Conservation (phyloP, 1,284 basidiomycete species). For the Tylopilus sp. region DNA sequence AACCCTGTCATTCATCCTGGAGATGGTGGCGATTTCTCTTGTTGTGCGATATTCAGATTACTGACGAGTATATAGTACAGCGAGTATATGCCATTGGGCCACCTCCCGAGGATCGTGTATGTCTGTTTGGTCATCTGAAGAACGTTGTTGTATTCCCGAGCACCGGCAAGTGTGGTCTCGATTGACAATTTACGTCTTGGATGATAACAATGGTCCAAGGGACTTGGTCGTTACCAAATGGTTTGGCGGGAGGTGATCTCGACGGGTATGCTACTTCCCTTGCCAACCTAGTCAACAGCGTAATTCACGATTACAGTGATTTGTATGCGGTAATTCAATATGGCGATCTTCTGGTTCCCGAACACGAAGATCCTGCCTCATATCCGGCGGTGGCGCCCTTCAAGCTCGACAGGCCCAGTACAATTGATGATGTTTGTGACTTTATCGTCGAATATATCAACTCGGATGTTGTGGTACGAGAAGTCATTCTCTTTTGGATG, state of each 20-base stretch:
- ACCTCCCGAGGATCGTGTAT: slow-evolving; percentile 56
- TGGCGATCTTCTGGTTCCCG: slow-evolving; percentile 8
- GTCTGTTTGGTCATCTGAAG: slow-evolving; percentile 50
- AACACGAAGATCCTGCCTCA: slow-evolving; percentile 8
- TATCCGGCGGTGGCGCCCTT: slow-evolving; percentile 2
- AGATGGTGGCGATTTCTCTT: slow-evolving; percentile 47
- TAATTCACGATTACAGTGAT: neutral
- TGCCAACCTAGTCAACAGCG: neutral
- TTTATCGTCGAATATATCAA: slow-evolving; percentile 11
- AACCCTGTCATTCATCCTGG: slow-evolving; percentile 71
- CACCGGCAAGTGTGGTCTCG: slow-evolving; percentile 2
- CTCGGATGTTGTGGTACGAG: slow-evolving; percentile 12
- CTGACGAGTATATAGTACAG: slow-evolving; percentile 47
- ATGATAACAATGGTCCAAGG: neutral
- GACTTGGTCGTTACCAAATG: slow-evolving; percentile 12
- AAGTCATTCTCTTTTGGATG: neutral
- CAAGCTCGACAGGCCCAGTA: slow-evolving; percentile 5
- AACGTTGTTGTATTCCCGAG: slow-evolving; percentile 11
- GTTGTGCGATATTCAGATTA: too few relatives aligned
- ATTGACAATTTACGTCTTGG: too few relatives aligned
- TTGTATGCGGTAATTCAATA: slow-evolving; percentile 5
- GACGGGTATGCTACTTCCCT: slow-evolving; percentile 4
- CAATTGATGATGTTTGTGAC: slow-evolving; percentile 7
- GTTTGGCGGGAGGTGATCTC: slow-evolving; percentile 9
- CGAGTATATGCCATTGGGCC: slow-evolving; percentile 68